These are phyloP conservation scores for Tolypocladium inflatum DNA, from an alignment of 2,329 filamentous ascomycete genomes.

Conservation along the genomic window DNA sequence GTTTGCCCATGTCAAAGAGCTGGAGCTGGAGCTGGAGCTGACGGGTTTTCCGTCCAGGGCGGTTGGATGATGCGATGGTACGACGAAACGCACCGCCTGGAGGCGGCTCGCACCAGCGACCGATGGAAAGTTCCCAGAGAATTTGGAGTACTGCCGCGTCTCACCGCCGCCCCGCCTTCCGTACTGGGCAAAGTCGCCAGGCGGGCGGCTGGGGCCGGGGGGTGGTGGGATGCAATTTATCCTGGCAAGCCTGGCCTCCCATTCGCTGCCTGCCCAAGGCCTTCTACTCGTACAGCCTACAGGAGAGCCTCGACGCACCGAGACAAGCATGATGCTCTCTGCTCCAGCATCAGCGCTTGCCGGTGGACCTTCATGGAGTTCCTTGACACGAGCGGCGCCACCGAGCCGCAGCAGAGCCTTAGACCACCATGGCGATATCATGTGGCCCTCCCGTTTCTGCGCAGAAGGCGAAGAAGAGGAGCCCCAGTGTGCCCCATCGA, in stretches of 20 bases:
- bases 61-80: neutral
- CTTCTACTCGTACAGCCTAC: no score
- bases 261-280: neutral
- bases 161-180: conserved; percentile 21
- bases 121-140: conserved; percentile 13
- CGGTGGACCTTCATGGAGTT: neutral
- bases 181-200: conserved; percentile 3
- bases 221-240: neutral
- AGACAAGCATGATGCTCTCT: conserved; percentile 15
- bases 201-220: neutral
- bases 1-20: conserved; percentile 31
- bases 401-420: conserved; percentile 6
- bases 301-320: conserved; percentile 7
- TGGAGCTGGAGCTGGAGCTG: neutral
- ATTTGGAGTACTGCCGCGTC: conserved; percentile 25
- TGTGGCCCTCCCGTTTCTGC: conserved; percentile 2
- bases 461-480: neutral
- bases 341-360: conserved; percentile 6
- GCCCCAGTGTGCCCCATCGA: neutral
- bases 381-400: conserved; percentile 4
- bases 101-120: neutral
- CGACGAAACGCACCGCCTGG: neutral
- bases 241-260: neutral
- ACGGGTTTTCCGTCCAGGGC: neutral
- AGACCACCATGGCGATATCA: conserved; percentile 6